These are phyloP conservation scores for Aaosphaeria arxii DNA, from an alignment of 2,329 filamentous ascomycete genomes.

Conservation along the genomic window DNA sequence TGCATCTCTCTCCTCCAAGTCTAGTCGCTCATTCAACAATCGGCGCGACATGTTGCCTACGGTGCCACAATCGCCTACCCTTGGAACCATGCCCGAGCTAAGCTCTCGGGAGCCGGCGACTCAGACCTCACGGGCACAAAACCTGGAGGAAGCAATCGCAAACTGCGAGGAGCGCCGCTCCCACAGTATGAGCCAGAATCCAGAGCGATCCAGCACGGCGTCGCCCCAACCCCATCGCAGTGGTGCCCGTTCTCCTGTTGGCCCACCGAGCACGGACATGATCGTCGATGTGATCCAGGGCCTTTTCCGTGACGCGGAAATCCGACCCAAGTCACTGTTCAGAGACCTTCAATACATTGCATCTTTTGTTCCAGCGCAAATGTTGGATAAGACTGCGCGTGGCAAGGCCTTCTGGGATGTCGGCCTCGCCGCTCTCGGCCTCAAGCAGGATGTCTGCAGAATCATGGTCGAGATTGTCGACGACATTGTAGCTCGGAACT, in stretches of 20 bases:
- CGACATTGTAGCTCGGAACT: constrained; percentile 66
- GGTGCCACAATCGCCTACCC: constrained; percentile 44
- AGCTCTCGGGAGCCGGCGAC: constrained; percentile 44
- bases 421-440: constrained; percentile 78
- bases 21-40: constrained; percentile 43
- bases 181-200: constrained; percentile 46
- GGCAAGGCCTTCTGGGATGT: constrained; percentile 88
- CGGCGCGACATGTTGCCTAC: constrained; percentile 40
- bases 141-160: constrained; percentile 65
- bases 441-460: constrained; percentile 83
- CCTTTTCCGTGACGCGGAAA: constrained; percentile 44
- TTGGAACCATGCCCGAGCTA: constrained; percentile 43
- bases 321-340: constrained; percentile 48
- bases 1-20: constrained; percentile 64
- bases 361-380: constrained; percentile 57
- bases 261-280: constrained; percentile 41
- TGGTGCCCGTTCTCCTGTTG: constrained; percentile 35
- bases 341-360: constrained; percentile 56
- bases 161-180: constrained; percentile 67
- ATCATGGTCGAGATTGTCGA: constrained; percentile 78
- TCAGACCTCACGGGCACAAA: constrained; percentile 41
- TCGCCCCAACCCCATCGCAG: constrained; percentile 36
- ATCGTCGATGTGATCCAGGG: constrained; percentile 42
- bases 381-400: constrained; percentile 56
- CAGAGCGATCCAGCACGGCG: constrained; percentile 30